Conservation (phyloP, 495 filamentous ascomycete genomes). For the Penicillium coprophilum region DNA sequence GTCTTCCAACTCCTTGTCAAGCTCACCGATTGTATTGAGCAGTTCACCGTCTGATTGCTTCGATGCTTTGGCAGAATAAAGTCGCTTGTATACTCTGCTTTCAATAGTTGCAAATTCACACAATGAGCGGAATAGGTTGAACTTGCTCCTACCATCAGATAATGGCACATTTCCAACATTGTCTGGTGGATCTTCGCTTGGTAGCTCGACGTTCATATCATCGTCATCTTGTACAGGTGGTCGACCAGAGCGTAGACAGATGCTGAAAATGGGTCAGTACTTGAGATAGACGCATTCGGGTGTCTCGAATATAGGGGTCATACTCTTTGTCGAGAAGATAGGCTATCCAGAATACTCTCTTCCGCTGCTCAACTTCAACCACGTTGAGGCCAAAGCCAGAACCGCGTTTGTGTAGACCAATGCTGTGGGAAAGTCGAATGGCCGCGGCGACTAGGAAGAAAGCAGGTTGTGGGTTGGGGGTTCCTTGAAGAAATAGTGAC, state of each 20-base stretch:
- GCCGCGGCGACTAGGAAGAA: slow-evolving; percentile 93
- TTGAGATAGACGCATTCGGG: neutral
- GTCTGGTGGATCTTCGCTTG: slow-evolving; percentile 85
- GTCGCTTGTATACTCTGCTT: slow-evolving; percentile 87
- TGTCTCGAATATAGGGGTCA: slow-evolving; percentile 10
- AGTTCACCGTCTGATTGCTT: slow-evolving; percentile 92
- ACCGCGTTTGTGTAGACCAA: slow-evolving; percentile 90
- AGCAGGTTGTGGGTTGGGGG: slow-evolving; percentile 92
- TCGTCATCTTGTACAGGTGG: slow-evolving; percentile 96
- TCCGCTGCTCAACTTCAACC: slow-evolving; percentile 90
- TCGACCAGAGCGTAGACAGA: slow-evolving; percentile 87
- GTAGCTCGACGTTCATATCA: slow-evolving; percentile 96
- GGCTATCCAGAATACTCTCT: slow-evolving; percentile 97
- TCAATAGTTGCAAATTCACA: slow-evolving; percentile 89
- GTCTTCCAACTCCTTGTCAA: slow-evolving; percentile 88
- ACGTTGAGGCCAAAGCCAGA: slow-evolving; percentile 87
- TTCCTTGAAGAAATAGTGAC: slow-evolving; percentile 93
- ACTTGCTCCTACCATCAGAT: slow-evolving; percentile 84
- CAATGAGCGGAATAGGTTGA: slow-evolving; percentile 90
- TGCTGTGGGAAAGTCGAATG: slow-evolving; percentile 87
- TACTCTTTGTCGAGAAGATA: slow-evolving; percentile 94
- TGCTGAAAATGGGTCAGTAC: slow-evolving; percentile 41
- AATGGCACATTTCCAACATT: slow-evolving; percentile 92
- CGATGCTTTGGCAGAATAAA: slow-evolving; percentile 90
- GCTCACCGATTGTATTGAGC: slow-evolving; percentile 92